phyloP scores from a whole-genome alignment of 169 alveolate genomes.

The Plasmodium chabaudi region DNA sequence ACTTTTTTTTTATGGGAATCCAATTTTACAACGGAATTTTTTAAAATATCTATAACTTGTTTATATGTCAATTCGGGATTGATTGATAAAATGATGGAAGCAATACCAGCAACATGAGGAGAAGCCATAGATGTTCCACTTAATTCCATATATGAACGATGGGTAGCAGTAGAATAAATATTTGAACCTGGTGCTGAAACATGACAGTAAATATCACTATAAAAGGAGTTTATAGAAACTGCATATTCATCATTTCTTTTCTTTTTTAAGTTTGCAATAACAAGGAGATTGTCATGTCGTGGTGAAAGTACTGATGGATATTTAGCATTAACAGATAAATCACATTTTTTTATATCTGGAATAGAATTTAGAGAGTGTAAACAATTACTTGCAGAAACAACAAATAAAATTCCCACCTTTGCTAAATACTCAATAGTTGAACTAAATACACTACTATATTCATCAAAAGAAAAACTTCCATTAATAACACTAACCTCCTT shows the following conservation, averaged over 20 bases:
- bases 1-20: constrained; percentile 15
- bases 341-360: constrained; percentile 63
- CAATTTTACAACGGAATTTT: constrained; percentile 13
- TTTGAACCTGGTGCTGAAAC: constrained; percentile 84
- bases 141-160: constrained; percentile 64
- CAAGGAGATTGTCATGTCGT: constrained; percentile 17
- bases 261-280: constrained; percentile 56
- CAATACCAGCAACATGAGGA: constrained; percentile 82
- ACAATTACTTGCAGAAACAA: constrained; percentile 74
- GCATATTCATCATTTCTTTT: constrained; percentile 12
- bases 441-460: constrained; percentile 51
- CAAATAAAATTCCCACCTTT: constrained; percentile 29
- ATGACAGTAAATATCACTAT: constrained; percentile 67
- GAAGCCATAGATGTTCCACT: constrained; percentile 85
- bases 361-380: background rate
- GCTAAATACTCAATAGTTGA: constrained; percentile 20
- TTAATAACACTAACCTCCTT: constrained; percentile 76
- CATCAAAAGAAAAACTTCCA: constrained; percentile 76
- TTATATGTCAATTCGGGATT: constrained; percentile 45
- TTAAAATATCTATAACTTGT: constrained; percentile 22
- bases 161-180: constrained; percentile 78
- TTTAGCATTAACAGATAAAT: constrained; percentile 24
- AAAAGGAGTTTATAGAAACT: constrained; percentile 50
- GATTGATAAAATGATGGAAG: constrained; percentile 43
- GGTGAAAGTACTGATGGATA: constrained; percentile 44